phyloP scores from a whole-genome alignment of 73 alveolate species.

The Blepharisma japonicum region DNA sequence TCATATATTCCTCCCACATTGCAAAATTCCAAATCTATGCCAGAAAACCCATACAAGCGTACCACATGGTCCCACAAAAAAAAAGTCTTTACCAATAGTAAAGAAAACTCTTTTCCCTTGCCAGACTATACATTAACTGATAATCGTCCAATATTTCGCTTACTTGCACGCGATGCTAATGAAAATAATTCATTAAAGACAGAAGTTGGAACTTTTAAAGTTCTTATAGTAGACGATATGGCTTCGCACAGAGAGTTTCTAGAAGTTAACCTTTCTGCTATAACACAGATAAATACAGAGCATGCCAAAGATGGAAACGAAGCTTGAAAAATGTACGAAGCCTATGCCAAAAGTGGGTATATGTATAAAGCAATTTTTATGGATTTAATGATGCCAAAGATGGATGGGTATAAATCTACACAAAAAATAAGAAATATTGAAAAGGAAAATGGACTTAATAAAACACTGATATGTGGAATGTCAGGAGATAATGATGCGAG shows the following conservation, averaged over 20 bases:
- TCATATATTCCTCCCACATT: too few relatives aligned
- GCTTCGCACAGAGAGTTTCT: background rate
- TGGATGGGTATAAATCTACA: constrained; percentile 9
- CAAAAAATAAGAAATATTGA: background rate
- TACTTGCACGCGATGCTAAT: too few relatives aligned
- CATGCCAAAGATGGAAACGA: constrained; percentile 15
- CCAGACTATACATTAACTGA: too few relatives aligned
- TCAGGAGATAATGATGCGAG: constrained; percentile 5
- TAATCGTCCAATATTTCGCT: too few relatives aligned
- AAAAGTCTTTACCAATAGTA: too few relatives aligned
- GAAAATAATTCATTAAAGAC: background rate
- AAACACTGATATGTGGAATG: constrained; percentile 10
- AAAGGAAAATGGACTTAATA: background rate
- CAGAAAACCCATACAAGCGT: too few relatives aligned
- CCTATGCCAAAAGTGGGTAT: constrained; percentile 3
- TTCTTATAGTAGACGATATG: constrained; percentile 19
- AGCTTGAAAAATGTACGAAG: background rate
- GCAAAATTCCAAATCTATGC: too few relatives aligned
- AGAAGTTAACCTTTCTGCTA: background rate
- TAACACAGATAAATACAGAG: background rate
- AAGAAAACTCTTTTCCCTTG: too few relatives aligned
- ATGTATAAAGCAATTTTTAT: constrained; percentile 16
- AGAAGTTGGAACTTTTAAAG: constrained; percentile 1
- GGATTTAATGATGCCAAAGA: constrained; percentile 28
- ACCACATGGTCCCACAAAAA: too few relatives aligned